Conservation (phyloP, 768 basidiomycete genomes). For the Pseudohyphozyma bogoriensis region DNA sequence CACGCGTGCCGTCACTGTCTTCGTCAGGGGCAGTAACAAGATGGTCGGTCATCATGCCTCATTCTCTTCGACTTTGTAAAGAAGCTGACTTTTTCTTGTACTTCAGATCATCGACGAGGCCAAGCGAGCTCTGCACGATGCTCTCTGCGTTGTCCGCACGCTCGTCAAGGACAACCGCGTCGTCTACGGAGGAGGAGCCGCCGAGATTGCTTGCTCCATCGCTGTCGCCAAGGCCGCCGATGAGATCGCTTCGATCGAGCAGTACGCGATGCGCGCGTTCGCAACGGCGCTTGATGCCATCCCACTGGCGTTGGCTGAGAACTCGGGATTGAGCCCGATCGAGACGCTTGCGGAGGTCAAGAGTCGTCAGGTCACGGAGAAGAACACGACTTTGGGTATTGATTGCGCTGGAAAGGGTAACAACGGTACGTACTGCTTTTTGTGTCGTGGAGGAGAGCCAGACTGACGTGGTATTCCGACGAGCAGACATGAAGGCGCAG, state of each 20-base stretch:
- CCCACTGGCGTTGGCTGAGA: conserved; percentile 92
- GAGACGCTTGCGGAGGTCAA: conserved; percentile 94
- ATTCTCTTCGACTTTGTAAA: neutral
- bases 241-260: conserved; percentile 94
- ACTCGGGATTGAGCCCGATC: conserved; percentile 91
- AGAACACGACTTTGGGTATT: conserved; percentile 75
- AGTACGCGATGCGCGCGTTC: conserved; percentile 99
- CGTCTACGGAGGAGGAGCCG: conserved; percentile 95
- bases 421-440: conserved; percentile 53
- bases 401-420: conserved; percentile 79
- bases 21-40: conserved; percentile 95
- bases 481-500: conserved; percentile 88
- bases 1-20: conserved; percentile 88
- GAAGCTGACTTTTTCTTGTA: neutral
- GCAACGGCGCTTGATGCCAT: conserved; percentile 88
- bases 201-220: conserved; percentile 89
- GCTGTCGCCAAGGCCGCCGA: conserved; percentile 92
- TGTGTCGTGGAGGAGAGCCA: neutral
- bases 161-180: conserved; percentile 90
- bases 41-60: conserved; percentile 54
- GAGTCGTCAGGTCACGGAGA: conserved; percentile 78
- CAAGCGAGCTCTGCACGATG: conserved; percentile 94
- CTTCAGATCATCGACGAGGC: conserved; percentile 96
- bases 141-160: conserved; percentile 92
- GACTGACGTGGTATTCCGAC: neutral